Evolutionary conservation across 352 stramenopile genomes (phyloP).

Genomic region (Pythium sukuiense): DNA sequence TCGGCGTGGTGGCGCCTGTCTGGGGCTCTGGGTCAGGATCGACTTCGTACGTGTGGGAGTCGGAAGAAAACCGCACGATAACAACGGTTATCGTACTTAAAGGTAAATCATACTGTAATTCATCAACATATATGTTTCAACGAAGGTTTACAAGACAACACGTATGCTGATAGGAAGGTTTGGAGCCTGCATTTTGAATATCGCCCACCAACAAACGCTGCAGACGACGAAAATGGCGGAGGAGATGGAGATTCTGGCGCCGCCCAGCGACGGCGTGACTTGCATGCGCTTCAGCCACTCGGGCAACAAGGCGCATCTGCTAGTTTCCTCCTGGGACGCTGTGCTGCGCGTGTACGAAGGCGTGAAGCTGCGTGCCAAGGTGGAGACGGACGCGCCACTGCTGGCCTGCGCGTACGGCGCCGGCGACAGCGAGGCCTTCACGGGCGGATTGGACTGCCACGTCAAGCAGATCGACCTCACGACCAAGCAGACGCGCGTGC

Average conservation of each 20-base stretch:
- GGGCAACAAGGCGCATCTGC: slow-evolving; percentile 49
- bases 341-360: slow-evolving; percentile 70
- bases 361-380: slow-evolving; percentile 42
- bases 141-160: neutral
- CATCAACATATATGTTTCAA: neutral
- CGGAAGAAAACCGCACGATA: too few species aligned
- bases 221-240: slow-evolving; percentile 25
- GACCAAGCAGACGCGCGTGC: slow-evolving; percentile 32
- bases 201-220: neutral
- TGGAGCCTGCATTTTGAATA: neutral
- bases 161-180: neutral
- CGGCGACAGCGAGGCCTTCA: slow-evolving; percentile 65
- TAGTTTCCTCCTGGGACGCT: slow-evolving; percentile 81
- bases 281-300: slow-evolving; percentile 71
- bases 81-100: neutral
- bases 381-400: slow-evolving; percentile 74
- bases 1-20: neutral
- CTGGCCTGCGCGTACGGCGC: slow-evolving; percentile 68
- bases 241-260: slow-evolving; percentile 60
- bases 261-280: slow-evolving; percentile 83
- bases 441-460: slow-evolving; percentile 67
- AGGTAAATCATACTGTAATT: neutral
- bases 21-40: neutral
- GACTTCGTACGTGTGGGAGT: neutral
- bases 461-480: slow-evolving; percentile 59